Conservation (phyloP, 2,329 filamentous ascomycete genomes). For the Madurella fahalii region DNA sequence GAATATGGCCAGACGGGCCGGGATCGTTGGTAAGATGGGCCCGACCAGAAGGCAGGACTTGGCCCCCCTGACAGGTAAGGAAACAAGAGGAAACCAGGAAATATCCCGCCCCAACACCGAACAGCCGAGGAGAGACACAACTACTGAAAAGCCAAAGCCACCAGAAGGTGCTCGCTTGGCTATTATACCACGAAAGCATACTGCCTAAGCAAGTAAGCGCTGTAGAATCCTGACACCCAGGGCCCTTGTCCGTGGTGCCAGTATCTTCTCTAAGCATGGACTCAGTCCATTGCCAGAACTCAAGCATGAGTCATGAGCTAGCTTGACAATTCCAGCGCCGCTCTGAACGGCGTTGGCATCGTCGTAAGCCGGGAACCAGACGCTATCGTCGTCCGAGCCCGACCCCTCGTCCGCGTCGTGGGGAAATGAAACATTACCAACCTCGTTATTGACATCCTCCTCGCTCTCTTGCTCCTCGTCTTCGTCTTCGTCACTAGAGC, state of each 20-base stretch:
- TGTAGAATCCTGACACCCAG: not conserved
- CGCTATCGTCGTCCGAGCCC: not conserved
- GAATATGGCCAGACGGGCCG: too few relatives aligned
- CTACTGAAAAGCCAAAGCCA: conserved; percentile 9
- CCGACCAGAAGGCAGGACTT: too few relatives aligned
- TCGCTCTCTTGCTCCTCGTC: conserved; percentile 87
- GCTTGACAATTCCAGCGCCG: not conserved
- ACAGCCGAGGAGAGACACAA: not conserved
- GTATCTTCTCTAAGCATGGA: not conserved
- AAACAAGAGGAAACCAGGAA: not conserved
- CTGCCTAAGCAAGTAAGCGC: not conserved
- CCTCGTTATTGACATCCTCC: conserved; percentile 67
- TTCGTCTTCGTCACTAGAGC: conserved; percentile 92
- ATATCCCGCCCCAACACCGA: not conserved
- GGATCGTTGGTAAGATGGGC: too few relatives aligned
- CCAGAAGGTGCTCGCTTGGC: not conserved
- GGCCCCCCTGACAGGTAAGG: too few relatives aligned
- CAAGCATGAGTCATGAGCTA: not conserved
- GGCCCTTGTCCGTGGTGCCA: not conserved
- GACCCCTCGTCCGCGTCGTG: not conserved
- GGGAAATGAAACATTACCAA: conserved; percentile 40
- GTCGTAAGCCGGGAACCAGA: not conserved
- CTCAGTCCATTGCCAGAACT: not conserved
- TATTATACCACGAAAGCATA: conserved; percentile 2
- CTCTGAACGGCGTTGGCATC: not conserved